Conservation (phyloP, 805 yeast species). For the Kregervanrija pseudodelftensis region DNA sequence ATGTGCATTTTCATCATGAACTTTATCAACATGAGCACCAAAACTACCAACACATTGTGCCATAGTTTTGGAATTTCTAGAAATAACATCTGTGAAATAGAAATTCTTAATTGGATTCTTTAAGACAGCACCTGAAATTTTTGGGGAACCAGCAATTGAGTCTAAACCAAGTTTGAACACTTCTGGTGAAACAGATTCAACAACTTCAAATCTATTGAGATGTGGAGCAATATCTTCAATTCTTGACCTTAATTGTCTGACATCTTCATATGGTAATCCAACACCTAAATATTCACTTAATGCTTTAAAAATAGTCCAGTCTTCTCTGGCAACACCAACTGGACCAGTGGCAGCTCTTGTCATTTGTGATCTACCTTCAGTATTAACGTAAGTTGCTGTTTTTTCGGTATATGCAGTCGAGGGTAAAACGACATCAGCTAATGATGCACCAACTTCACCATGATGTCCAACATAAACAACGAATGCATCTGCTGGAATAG, state of each 20-base stretch:
- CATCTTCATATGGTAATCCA: slow-evolving; percentile 70
- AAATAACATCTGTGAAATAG: slow-evolving; percentile 82
- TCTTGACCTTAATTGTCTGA: slow-evolving; percentile 59
- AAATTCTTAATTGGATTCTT: slow-evolving; percentile 73
- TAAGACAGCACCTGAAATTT: slow-evolving; percentile 37
- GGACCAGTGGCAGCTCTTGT: slow-evolving; percentile 84
- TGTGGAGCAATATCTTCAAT: slow-evolving; percentile 76
- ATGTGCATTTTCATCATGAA: slow-evolving; percentile 38
- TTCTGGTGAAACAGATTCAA: slow-evolving; percentile 60
- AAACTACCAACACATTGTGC: slow-evolving; percentile 74
- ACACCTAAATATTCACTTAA: slow-evolving; percentile 68
- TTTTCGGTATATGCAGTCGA: slow-evolving; percentile 88
- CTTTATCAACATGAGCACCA: slow-evolving; percentile 59
- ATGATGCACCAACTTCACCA: slow-evolving; percentile 83
- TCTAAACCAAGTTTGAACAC: slow-evolving; percentile 52
- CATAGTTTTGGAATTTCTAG: slow-evolving; percentile 86
- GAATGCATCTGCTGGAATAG: slow-evolving; percentile 77
- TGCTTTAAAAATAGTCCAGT: slow-evolving; percentile 84
- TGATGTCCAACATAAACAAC: slow-evolving; percentile 90
- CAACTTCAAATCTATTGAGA: slow-evolving; percentile 63
- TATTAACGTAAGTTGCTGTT: slow-evolving; percentile 76
- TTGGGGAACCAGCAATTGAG: slow-evolving; percentile 28
- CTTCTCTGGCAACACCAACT: slow-evolving; percentile 87
- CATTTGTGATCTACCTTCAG: slow-evolving; percentile 82
- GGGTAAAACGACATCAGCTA: slow-evolving; percentile 82